Conservation (phyloP, 2,329 filamentous ascomycete species). For the Fusarium kyushuense region DNA sequence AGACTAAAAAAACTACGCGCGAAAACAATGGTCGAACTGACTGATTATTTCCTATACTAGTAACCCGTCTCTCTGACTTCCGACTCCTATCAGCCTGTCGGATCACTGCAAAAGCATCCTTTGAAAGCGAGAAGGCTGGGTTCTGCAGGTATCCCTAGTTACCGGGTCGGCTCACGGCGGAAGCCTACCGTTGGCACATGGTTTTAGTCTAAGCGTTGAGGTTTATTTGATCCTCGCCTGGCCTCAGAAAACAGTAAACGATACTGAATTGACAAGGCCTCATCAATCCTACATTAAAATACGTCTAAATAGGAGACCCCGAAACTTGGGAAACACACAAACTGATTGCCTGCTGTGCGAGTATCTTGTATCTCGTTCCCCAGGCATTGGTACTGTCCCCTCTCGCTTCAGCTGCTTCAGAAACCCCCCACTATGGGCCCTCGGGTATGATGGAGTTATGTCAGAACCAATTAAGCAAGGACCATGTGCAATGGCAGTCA, state of each 20-base stretch:
- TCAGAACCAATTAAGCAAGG: conserved; percentile 44
- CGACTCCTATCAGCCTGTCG: conserved; percentile 24
- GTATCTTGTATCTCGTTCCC: conserved; percentile 38
- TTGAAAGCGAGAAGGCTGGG: conserved; percentile 38
- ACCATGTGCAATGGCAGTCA: conserved; percentile 35
- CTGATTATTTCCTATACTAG: conserved; percentile 34
- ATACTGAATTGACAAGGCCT: conserved; percentile 35
- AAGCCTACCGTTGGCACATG: conserved; percentile 28
- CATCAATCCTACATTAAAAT: conserved; percentile 4
- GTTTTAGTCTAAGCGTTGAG: conserved; percentile 16
- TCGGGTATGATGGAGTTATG: conserved; percentile 17
- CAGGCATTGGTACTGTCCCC: conserved; percentile 17
- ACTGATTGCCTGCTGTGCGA: conserved; percentile 9
- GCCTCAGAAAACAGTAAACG: conserved; percentile 5
- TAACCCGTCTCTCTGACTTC: conserved; percentile 18
- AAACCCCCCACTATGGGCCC: conserved; percentile 23
- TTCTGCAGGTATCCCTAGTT: conserved; percentile 22
- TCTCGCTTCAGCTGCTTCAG: conserved; percentile 24
- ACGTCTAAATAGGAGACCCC: conserved; percentile 10
- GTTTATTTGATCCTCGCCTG: conserved; percentile 6
- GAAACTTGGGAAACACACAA: conserved; percentile 13
- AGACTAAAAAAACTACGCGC: conserved; percentile 20
- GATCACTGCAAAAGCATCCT: conserved; percentile 24
- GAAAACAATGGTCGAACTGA: conserved; percentile 24
- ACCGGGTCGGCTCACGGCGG: conserved; percentile 19